These are phyloP conservation scores for Gamarada debralockiae DNA, from an alignment of 495 filamentous ascomycete genomes.

Conservation along the genomic window DNA sequence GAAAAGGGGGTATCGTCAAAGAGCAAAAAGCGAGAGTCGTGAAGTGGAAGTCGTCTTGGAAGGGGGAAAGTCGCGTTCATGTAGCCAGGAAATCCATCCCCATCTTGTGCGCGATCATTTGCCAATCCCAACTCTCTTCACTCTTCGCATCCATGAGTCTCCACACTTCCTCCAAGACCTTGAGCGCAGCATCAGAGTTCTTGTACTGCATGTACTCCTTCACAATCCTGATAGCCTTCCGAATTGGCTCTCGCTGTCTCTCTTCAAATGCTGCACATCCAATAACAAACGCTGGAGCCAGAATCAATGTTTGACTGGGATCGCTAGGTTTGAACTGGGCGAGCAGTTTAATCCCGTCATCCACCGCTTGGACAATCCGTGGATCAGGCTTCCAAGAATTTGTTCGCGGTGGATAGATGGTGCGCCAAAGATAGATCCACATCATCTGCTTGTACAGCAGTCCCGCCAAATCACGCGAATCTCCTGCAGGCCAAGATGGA, in stretches of 20 bases:
- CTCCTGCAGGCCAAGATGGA: conserved; percentile 64
- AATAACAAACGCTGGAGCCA: conserved; percentile 85
- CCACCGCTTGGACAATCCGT: conserved; percentile 69
- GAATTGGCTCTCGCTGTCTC: conserved; percentile 64
- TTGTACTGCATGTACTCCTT: conserved; percentile 75
- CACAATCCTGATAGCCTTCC: conserved; percentile 62
- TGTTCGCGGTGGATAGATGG: conserved; percentile 62
- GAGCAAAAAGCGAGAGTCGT: not conserved
- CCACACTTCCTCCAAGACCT: conserved; percentile 81
- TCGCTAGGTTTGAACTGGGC: conserved; percentile 56
- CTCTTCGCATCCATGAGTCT: conserved; percentile 71
- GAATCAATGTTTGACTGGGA: conserved; percentile 68
- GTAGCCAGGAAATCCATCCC: conserved; percentile 81
- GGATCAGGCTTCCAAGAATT: conserved; percentile 39
- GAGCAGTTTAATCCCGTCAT: conserved; percentile 66
- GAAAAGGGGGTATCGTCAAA: not conserved
- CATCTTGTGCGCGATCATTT: conserved; percentile 70
- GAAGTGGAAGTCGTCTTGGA: not conserved
- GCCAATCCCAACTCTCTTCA: conserved; percentile 87
- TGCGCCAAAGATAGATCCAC: conserved; percentile 87
- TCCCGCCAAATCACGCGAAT: conserved; percentile 69
- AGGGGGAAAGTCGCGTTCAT: conserved; percentile 29
- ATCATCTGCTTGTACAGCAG: conserved; percentile 86
- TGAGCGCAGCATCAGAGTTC: conserved; percentile 72
- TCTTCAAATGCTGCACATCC: conserved; percentile 77